Conservation (phyloP, 495 filamentous ascomycete species). For the Corynascus novoguineensis region DNA sequence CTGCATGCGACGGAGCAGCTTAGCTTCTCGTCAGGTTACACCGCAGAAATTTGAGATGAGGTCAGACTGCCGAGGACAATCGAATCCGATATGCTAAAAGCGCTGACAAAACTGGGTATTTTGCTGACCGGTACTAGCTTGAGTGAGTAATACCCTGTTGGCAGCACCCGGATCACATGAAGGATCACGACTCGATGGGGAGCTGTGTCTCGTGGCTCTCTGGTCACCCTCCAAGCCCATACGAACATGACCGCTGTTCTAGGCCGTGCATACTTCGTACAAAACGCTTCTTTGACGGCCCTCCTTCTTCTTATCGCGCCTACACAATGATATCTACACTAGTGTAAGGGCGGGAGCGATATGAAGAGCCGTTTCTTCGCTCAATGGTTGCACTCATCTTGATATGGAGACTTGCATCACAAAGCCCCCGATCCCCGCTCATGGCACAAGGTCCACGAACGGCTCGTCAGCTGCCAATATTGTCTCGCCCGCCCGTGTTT, state of each 20-base stretch:
- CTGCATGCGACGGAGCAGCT: not conserved
- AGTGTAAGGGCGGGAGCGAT: constrained; percentile 8
- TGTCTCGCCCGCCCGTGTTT: constrained; percentile 10
- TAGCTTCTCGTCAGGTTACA: not conserved
- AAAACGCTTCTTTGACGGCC: not conserved
- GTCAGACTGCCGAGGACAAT: constrained; percentile 27
- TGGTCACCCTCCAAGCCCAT: too few species aligned
- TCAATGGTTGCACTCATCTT: constrained; percentile 12
- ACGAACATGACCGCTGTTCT: too few species aligned
- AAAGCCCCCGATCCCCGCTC: constrained; percentile 6
- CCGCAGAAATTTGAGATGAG: constrained; percentile 9
- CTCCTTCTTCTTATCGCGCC: constrained; percentile 1
- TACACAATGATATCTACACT: too few species aligned
- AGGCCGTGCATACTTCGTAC: too few species aligned
- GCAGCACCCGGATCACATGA: not conserved
- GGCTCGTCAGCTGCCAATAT: constrained; percentile 20
- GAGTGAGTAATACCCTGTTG: not conserved
- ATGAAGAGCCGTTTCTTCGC: too few species aligned
- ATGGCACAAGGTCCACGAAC: not conserved
- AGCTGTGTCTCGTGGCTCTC: not conserved
- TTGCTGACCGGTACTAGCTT: too few species aligned
- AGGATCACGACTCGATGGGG: not conserved
- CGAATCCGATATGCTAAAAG: not conserved
- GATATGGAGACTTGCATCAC: constrained; percentile 10
- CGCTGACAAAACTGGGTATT: too few species aligned